A percentile compares a stretch with the other conserved stretches of the same genome.
Conservation (phyloP, 768 basidiomycete species). For the Boletellus sp. region DNA sequence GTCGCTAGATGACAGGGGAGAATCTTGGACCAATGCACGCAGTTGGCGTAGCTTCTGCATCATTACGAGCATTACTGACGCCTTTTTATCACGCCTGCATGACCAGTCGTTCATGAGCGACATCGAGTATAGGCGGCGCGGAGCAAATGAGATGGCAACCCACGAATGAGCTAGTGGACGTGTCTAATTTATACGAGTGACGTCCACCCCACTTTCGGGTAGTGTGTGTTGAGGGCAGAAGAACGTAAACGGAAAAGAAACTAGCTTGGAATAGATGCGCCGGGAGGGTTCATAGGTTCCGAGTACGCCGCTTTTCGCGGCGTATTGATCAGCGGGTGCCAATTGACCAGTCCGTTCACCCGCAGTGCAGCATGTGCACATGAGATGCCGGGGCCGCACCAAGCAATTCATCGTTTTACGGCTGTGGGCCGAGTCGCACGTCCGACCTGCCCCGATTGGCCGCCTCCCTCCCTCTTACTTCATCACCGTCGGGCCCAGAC, state of each 20-base stretch:
- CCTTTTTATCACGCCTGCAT: neutral
- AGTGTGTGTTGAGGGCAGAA: neutral
- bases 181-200: too few relatives aligned
- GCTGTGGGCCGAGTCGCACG: too few relatives aligned
- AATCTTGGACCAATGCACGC: neutral
- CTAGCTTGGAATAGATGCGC: too few relatives aligned
- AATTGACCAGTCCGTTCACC: too few relatives aligned
- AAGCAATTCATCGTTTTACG: too few relatives aligned
- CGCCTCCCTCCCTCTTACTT: too few relatives aligned
- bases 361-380: too few relatives aligned
- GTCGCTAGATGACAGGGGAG: neutral
- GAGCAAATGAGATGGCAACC: neutral
- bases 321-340: neutral
- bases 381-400: too few relatives aligned
- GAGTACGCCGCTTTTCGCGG: neutral
- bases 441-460: too few relatives aligned
- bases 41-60: neutral
- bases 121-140: neutral
- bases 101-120: neutral
- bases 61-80: neutral
- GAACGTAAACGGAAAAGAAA: neutral
- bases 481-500: too few relatives aligned
- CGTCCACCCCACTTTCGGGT: too few relatives aligned
- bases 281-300: neutral
- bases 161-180: neutral